Evolutionary conservation across 306 rosid genomes (phyloP).

Genomic region (Glycine tomentella): DNA sequence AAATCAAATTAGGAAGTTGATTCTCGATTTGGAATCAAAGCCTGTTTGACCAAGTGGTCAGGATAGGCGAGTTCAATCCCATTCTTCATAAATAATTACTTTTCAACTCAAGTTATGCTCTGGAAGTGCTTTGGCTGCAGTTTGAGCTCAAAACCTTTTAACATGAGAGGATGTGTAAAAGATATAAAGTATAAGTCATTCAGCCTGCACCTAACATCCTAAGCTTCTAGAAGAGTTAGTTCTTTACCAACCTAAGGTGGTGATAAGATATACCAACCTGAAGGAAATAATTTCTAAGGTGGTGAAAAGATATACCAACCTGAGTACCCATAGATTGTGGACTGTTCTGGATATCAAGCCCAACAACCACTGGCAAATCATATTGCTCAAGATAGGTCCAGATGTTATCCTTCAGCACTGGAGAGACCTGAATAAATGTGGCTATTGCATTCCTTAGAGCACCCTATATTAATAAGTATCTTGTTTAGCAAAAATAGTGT

Average conservation of each 20-base stretch:
- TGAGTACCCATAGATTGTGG: slow-evolving; percentile 70
- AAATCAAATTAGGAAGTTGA: background rate
- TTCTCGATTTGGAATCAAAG: slow-evolving; percentile 8
- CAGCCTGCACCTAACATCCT: slow-evolving; percentile 13
- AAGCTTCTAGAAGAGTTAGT: background rate
- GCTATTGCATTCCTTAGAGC: slow-evolving; percentile 90
- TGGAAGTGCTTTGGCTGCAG: background rate
- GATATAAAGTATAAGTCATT: slow-evolving; percentile 26
- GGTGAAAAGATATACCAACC: slow-evolving; percentile 58
- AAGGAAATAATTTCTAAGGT: background rate
- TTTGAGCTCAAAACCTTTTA: slow-evolving; percentile 30
- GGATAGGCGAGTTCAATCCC: background rate
- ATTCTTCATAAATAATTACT: slow-evolving; percentile 12
- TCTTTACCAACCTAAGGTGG: background rate
- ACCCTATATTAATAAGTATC: slow-evolving; percentile 61
- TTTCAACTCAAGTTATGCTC: slow-evolving; percentile 10
- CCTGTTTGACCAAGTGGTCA: background rate
- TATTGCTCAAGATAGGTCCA: slow-evolving; percentile 97
- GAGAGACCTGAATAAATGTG: slow-evolving; percentile 78
- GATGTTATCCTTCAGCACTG: slow-evolving; percentile 75
- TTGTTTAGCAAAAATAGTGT: slow-evolving; percentile 46
- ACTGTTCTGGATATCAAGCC: slow-evolving; percentile 69
- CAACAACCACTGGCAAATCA: slow-evolving; percentile 96
- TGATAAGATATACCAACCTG: slow-evolving; percentile 56
- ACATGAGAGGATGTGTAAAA: slow-evolving; percentile 30